Base-by-base conservation (phyloP, 2,329 filamentous ascomycete species). In the Ophiostoma quercus region DNA sequence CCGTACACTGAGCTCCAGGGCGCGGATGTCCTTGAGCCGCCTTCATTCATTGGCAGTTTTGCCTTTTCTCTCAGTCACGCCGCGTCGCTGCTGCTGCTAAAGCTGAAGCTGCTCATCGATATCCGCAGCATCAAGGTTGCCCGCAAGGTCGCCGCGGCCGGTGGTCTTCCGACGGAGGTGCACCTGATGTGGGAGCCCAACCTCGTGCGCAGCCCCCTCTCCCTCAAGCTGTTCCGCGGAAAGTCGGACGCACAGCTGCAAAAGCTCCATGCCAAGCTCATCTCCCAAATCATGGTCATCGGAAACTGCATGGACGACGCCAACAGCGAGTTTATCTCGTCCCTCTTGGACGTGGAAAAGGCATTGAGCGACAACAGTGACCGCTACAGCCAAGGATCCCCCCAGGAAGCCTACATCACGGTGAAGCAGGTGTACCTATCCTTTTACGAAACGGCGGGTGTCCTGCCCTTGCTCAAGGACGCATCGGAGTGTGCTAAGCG, bases 31-130 rank as follows among this genome's bases (percentile, higher is more conserved):
- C 57, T 62, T 11, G 57, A 32, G 25, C 3, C 3, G 11, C 57
- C 25, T 14, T 9, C 5, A 4, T 62, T 12, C 3, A 12, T 62
- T 3, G 57, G 16, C 11, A 16, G 25, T 2, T 14, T 12, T 12
- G 25, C 14, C 39, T 41, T 41, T 16, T 3, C n/a, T 16, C 1
- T 68, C 32, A 66, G 69, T 69, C 69, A 66, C 69, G 19, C 70
- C 6, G 67, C 73, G 12, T 71, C 73, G 14, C 29, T 73, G 25
- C 25, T 76, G 25, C 71, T 77, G 2, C 71, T 77, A 9, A 77
- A 77, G 68, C 60, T 77, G 8, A 76, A 76, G 68, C 70, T 77
- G 43, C 72, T 76, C 41, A 51, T 77, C 54, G 76, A 78, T 60
- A 67, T 77, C 54, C 72, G 74, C 71, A 74, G 74, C 67, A 51